A percentile compares a stretch with the other conserved stretches of the same genome.
Conservation (phyloP, 305 asterid genomes). For the Solanum aculeatissimum region DNA sequence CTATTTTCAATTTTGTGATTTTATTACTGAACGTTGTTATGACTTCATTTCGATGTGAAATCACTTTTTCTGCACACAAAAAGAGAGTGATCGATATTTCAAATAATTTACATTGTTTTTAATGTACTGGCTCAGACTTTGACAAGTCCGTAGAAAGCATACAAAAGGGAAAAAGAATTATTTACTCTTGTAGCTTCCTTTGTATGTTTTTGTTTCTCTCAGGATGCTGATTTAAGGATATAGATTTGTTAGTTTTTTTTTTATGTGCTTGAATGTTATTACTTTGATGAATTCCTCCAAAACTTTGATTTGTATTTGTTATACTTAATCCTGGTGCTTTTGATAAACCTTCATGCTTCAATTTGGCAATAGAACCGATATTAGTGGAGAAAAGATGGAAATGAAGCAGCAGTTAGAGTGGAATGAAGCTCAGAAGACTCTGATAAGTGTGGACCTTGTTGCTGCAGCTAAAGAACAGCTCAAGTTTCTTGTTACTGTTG, state of each 20-base stretch:
- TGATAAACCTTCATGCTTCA: background rate
- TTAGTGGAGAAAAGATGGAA: constrained; percentile 32
- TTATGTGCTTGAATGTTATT: background rate
- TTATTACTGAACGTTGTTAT: background rate
- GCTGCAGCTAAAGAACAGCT: constrained; percentile 71
- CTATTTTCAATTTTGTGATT: background rate
- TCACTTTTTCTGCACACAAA: background rate
- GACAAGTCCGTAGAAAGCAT: background rate
- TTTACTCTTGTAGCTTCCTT: background rate
- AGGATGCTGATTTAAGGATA: background rate
- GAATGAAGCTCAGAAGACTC: constrained; percentile 67
- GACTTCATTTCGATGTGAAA: background rate
- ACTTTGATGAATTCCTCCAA: background rate
- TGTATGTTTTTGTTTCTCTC: background rate
- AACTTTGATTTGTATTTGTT: background rate
- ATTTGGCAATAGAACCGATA: background rate
- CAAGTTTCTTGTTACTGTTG: constrained; percentile 74
- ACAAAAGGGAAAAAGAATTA: background rate
- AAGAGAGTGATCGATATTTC: background rate
- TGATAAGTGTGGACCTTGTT: constrained; percentile 61
- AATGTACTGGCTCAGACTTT: background rate
- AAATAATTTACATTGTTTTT: background rate
- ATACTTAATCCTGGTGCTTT: background rate
- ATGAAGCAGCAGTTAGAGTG: constrained; percentile 69
- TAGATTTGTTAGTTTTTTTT: background rate